Base-by-base conservation (phyloP, 169 alveolate genomes). In the Cryptosporidium viatorum region DNA sequence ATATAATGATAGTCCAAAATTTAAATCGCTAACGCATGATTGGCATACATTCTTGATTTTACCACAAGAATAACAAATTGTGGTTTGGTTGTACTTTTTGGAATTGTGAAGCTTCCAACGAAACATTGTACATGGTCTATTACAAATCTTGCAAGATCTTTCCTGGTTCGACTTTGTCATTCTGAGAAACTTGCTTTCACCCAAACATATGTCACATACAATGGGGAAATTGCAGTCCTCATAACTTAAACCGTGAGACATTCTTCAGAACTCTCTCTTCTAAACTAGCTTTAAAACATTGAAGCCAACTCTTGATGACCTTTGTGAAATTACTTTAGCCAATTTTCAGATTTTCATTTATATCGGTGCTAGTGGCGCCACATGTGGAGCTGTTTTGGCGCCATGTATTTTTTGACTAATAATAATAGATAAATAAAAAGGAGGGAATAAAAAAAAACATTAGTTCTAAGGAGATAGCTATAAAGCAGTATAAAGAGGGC, bases 31-130 rank as follows among this genome's bases (percentile, higher is more conserved):
- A 41, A 97, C 91, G 62, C 99, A 98, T 39, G 98, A 95, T 92
- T 98, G 99, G 91, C 99, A 98, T 35, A 98, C 99, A 93, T 98
- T 98, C 94, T 98, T 98, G 85, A 97, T 93, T 86, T 97, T 97
- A n/a, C 99, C 98, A 87, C 99, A 98, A 48, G 97, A 95, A 84
- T 97, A 96, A 91, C 99, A 98, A 6, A 98, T 96, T 70, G 98
- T 97, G 2, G 99, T 98, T 87, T 95, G 97, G 91, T 97, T 98
- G 85, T 96, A 97, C 68, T 99, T 92, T 29, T 98, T 96, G 51
- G 96, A 93, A 21, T 96, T 94, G 12, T 99, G 99, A 39, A 99
- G 99, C 86, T 97, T 97, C 99, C 99, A 98, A 91, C 99, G 94
- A 94, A 98, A 98, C 45, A 95, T 96, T 7, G 99, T 98, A 94